Base-by-base conservation (phyloP, 257 asterid genomes). In the Rhazya stricta region DNA sequence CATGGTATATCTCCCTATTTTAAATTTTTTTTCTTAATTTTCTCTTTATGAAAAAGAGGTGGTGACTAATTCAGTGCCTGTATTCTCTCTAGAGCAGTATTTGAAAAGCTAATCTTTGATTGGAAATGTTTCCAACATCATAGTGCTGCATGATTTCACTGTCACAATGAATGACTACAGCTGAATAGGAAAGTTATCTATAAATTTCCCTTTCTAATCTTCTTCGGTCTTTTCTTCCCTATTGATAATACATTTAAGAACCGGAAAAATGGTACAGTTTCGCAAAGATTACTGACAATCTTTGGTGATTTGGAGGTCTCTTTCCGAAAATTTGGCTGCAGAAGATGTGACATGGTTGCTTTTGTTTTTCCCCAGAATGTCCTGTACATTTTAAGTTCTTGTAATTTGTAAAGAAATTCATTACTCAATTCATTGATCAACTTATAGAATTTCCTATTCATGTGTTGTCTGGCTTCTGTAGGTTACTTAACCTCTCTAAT, bases 1-100 rank as follows among this genome's bases (percentile, higher is more conserved):
- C 91, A 95, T 95, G 99, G 99, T 95, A 91, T 57, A 88, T 65
- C 56, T 43, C 13, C 39, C 27, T 25, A 43, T n/a, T n/a, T n/a
- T 2, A 27, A 29, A 18, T 18, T 51, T 19, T 12, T 13, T 18
- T 18, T 51, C 9, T 27, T 51, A 51, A 51, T 51, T 51, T 51
- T 7, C 11, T 5, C 58, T 51, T 21, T 51, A 9, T 51, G 25
- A 10, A 43, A 43, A 43, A 43, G 43, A 10, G 13, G 13, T 43
- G 13, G 13, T 43, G 9, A 43, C 8, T 43, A 42, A 7, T 42
- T 42, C 9, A 42, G 0, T 61, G 23, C 58, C 32, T 16, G 9
- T 42, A 1, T 43, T 5, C 39, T 42, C 39, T 42, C 6, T 58
- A 12, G 2, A 13, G 9, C 12, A 41, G 57, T 25, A 41, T 57